Base-by-base conservation (phyloP, 2,329 filamentous ascomycete genomes). In the Xylariaceae sp. region DNA sequence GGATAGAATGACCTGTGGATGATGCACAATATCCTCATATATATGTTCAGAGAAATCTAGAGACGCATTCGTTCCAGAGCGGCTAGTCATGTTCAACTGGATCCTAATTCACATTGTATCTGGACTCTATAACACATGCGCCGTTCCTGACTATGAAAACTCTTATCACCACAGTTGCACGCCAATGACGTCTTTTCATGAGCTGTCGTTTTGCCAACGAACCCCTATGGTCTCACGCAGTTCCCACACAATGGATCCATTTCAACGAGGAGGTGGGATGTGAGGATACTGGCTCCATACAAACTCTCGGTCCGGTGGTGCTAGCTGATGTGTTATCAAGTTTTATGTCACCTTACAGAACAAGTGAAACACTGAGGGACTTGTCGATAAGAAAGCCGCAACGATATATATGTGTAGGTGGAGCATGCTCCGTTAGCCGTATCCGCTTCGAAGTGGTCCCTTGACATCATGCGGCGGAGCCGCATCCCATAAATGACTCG, bases 401-500 rank as follows among this genome's bases (percentile, higher is more conserved):
- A 41, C 29, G 12, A 46, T 44, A 37, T 33, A 33, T 34, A 6
- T 45, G 26, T 33, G 17, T 16, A n/a, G 28, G 50, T 54, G 54
- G 51, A 40, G 34, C 26, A 26, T 29, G 39, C 49, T 54, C 46
- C 57, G 44, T 48, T 56, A 45, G 52, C 45, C 48, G 52, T 37
- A 45, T 23, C 54, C 46, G 54, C 46, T 58, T 43, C 6, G 2
- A 24, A 39, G 50, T 53, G 40, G 40, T n/a, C 45, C 31, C 3
- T 39, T 60, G 57, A 62, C 60, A 60, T 62, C 60, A 62, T 62
- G 60, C 53, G 53, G 60, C 57, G 60, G 57, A 57, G 57, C 60
- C n/a, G 33, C n/a, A 45, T 29, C 34, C 53, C 53, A 48, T 19
- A 31, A 51, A 54, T 62, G 60, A 61, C 53, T 62, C 60, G 53